phyloP scores from a whole-genome alignment of 768 basidiomycete species.

The Leccinum incarnatum region DNA sequence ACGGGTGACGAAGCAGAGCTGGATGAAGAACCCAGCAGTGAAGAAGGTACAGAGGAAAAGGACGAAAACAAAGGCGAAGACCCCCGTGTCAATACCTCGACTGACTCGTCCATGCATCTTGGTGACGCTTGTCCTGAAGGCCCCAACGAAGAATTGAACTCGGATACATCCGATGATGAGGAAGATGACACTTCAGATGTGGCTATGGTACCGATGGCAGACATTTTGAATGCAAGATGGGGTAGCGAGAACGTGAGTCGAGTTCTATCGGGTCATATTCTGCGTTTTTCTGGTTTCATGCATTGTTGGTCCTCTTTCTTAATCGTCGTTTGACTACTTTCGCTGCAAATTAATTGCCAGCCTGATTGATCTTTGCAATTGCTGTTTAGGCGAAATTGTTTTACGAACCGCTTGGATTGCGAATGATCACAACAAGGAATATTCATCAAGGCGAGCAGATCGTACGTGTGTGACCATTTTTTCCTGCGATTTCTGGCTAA shows the following conservation, averaged over 20 bases:
- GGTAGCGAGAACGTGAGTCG: constrained; percentile 77
- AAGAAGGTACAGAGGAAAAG: constrained; percentile 36
- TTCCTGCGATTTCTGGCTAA: neutral
- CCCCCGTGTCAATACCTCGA: constrained; percentile 12
- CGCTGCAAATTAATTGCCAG: too few species aligned
- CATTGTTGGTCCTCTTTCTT: neutral
- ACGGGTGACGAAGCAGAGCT: constrained; percentile 32
- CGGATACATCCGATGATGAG: constrained; percentile 41
- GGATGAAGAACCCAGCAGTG: constrained; percentile 10
- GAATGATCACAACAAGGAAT: constrained; percentile 76
- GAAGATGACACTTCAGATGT: constrained; percentile 62
- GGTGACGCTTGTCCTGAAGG: constrained; percentile 18
- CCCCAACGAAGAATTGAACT: constrained; percentile 33
- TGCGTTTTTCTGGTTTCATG: neutral
- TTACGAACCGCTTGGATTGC: constrained; percentile 66
- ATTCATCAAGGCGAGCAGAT: constrained; percentile 86
- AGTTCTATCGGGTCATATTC: neutral
- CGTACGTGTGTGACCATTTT: constrained; percentile 42
- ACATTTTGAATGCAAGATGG: constrained; percentile 90
- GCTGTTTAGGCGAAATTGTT: constrained; percentile 73
- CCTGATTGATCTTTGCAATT: neutral
- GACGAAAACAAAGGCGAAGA: constrained; percentile 33
- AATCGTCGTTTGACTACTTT: neutral
- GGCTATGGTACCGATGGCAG: constrained; percentile 95
- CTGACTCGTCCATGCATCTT: constrained; percentile 32